phyloP scores from a whole-genome alignment of 164 flowering plant species.

The Vitis cinerea region DNA sequence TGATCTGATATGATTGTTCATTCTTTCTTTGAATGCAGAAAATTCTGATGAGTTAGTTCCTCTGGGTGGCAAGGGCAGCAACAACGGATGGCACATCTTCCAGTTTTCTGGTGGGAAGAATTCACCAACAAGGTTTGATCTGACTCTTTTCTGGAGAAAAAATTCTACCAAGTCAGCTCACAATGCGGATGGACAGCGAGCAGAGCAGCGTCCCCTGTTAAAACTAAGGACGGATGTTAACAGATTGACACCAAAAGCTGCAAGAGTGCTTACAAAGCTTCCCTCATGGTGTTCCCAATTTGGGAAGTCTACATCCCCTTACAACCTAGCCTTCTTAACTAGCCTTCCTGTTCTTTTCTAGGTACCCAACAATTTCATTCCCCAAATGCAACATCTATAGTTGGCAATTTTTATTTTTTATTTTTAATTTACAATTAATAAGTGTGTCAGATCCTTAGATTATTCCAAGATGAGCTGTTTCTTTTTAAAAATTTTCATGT shows the following conservation, averaged over 20 bases:
- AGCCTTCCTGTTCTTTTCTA: conserved; percentile 63
- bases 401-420: not conserved
- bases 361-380: not conserved
- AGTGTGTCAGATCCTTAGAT: too few species aligned
- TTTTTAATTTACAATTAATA: not conserved
- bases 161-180: conserved; percentile 21
- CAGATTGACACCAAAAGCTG: conserved; percentile 62
- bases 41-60: conserved; percentile 54
- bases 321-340: conserved; percentile 62
- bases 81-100: conserved; percentile 82
- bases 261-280: conserved; percentile 60
- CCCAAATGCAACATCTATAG: too few species aligned
- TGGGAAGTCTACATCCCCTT: conserved; percentile 89
- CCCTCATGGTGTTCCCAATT: conserved; percentile 89
- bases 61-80: conserved; percentile 40
- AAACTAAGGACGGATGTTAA: conserved; percentile 83
- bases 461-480: too few species aligned
- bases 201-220: conserved; percentile 30
- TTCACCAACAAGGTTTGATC: conserved; percentile 58
- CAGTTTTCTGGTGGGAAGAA: conserved; percentile 88
- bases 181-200: not conserved
- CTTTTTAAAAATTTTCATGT: too few species aligned
- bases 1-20: not conserved
- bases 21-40: conserved; percentile 29
- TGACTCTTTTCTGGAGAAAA: conserved; percentile 60